Conservation (phyloP, 108 stramenopile species). For the Nitzschia sp. region DNA sequence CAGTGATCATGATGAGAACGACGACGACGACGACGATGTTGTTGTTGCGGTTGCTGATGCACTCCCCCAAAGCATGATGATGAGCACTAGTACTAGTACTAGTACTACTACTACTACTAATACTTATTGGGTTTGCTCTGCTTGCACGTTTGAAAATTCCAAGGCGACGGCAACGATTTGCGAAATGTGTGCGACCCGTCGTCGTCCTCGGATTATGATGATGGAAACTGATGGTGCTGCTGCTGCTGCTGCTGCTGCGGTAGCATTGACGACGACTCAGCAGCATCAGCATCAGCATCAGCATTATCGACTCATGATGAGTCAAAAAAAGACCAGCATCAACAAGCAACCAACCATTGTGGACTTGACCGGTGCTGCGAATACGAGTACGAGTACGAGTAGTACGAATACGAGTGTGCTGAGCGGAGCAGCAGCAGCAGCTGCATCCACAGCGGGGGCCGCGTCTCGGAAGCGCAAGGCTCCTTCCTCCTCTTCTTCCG, state of each 20-base stretch:
- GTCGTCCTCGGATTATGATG: too few species aligned
- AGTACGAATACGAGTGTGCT: not conserved
- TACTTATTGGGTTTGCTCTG: conserved; percentile 30
- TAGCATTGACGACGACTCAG: not conserved
- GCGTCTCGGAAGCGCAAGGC: not conserved
- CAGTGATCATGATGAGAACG: too few species aligned
- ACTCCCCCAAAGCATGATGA: too few species aligned
- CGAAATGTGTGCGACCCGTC: conserved; percentile 32
- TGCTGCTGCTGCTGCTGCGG: not conserved
- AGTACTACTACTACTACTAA: not conserved
- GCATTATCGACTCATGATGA: not conserved
- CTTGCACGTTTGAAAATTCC: conserved; percentile 36
- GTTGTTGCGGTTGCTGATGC: too few species aligned
- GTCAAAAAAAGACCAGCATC: not conserved
- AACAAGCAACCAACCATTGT: not conserved
- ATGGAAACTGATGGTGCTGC: too few species aligned
- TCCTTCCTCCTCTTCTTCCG: not conserved
- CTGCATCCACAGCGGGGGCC: not conserved
- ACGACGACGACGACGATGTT: too few species aligned
- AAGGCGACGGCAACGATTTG: conserved; percentile 17
- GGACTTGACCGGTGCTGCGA: conserved; percentile 1
- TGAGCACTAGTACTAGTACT: too few species aligned
- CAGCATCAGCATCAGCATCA: too few species aligned
- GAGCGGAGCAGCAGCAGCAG: not conserved
- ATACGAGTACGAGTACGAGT: not conserved